Evolutionary conservation across 768 basidiomycete species (phyloP).

Genomic region (Rhodosporidiobolus sp.): DNA sequence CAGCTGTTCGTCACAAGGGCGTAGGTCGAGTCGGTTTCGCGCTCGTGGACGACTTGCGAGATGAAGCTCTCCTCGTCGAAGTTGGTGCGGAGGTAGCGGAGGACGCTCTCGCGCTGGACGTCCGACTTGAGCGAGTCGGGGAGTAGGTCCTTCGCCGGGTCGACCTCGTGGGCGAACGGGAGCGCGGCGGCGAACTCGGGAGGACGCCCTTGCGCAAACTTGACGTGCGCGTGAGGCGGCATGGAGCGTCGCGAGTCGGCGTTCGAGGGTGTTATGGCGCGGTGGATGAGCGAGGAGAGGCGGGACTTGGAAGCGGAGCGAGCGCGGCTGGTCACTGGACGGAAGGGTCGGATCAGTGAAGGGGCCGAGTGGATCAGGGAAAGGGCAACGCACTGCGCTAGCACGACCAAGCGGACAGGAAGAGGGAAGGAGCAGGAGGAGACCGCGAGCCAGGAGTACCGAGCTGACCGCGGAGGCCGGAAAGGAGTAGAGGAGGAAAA

Average conservation of each 20-base stretch:
- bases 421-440: no score
- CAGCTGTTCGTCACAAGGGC: conserved; percentile 17
- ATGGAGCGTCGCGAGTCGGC: not conserved
- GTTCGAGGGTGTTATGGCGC: conserved; percentile 8
- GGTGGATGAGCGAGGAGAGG: conserved; percentile 22
- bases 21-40: conserved; percentile 21
- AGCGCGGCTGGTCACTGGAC: not conserved
- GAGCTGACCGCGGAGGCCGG: not conserved
- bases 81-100: conserved; percentile 24
- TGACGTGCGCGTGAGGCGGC: conserved; percentile 25
- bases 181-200: conserved; percentile 18
- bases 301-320: conserved; percentile 27
- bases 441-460: not conserved
- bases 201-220: conserved; percentile 12
- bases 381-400: no score
- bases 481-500: not conserved
- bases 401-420: no score
- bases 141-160: not conserved
- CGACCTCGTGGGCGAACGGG: conserved; percentile 22
- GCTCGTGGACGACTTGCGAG: conserved; percentile 20
- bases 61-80: conserved; percentile 22
- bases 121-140: conserved; percentile 28
- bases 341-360: not conserved
- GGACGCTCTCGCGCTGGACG: conserved; percentile 26
- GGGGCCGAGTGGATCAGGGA: not conserved